These are phyloP conservation scores for Cryoendolithus antarcticus DNA, from an alignment of 2,329 filamentous ascomycete species.

Conservation along the genomic window DNA sequence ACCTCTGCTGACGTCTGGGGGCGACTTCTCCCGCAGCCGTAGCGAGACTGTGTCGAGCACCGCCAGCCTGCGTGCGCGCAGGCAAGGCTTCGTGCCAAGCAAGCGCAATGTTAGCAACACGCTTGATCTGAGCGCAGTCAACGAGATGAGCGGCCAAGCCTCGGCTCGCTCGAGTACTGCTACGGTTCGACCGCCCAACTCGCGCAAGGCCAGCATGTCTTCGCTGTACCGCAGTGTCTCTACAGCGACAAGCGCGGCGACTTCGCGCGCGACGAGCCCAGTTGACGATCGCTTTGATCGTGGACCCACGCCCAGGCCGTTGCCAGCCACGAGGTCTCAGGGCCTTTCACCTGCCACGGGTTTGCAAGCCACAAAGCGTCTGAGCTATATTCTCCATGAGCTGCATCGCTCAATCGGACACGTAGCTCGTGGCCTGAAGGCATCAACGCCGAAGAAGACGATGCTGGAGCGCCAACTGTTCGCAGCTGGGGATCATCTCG, in stretches of 20 bases:
- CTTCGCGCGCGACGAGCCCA: slow-evolving; percentile 22
- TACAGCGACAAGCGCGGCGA: slow-evolving; percentile 11
- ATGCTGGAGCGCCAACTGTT: slow-evolving; percentile 44
- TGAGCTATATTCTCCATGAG: slow-evolving; percentile 17
- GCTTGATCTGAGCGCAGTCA: slow-evolving; percentile 27
- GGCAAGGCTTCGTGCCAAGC: slow-evolving; percentile 48
- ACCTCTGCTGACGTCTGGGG: slow-evolving; percentile 47
- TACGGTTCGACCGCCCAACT: slow-evolving; percentile 23
- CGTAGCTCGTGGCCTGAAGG: slow-evolving; percentile 30
- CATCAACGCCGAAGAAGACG: slow-evolving; percentile 35
- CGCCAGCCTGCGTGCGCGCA: slow-evolving; percentile 41
- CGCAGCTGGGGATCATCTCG: slow-evolving; percentile 43
- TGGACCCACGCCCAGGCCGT: too few relatives aligned
- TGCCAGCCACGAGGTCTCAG: too few relatives aligned
- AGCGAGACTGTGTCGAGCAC: slow-evolving; percentile 44
- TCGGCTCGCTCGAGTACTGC: slow-evolving; percentile 33
- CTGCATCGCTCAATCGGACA: slow-evolving; percentile 16
- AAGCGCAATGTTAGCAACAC: slow-evolving; percentile 28
- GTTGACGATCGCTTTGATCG: slow-evolving; percentile 14
- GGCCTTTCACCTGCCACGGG: too few relatives aligned
- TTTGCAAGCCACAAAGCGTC: slow-evolving; percentile 10
- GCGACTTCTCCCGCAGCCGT: slow-evolving; percentile 53
- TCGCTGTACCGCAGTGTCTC: slow-evolving; percentile 10
- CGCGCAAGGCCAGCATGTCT: slow-evolving; percentile 18
- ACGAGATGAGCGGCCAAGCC: slow-evolving; percentile 12